Evolutionary conservation across 1,284 basidiomycete genomes (phyloP).

Genomic region (Sanghuangporus baumii): DNA sequence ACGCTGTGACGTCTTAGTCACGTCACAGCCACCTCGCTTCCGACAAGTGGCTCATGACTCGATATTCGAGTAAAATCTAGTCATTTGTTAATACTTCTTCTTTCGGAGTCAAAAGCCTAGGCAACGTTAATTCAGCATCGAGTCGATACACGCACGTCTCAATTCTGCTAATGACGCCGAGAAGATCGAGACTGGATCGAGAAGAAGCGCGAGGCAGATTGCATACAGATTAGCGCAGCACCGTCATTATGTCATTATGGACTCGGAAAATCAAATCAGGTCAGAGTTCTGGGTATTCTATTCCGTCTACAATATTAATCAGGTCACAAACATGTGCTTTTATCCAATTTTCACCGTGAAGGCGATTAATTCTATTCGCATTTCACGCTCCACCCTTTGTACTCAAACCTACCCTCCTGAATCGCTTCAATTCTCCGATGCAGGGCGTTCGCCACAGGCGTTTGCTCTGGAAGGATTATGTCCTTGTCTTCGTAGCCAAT

Average conservation of each 20-base stretch:
- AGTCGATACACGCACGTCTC: neutral
- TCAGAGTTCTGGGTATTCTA: neutral
- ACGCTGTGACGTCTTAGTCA: neutral
- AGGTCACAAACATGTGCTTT: neutral
- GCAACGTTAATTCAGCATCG: too few species aligned
- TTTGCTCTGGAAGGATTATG: slow-evolving; percentile 39
- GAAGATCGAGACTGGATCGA: neutral
- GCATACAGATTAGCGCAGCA: neutral
- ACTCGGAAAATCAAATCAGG: neutral
- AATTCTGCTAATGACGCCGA: neutral
- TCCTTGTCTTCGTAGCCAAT: slow-evolving; percentile 51
- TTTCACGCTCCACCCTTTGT: slow-evolving; percentile 48
- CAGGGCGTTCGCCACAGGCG: slow-evolving; percentile 51
- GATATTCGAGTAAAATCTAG: neutral
- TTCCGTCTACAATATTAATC: neutral
- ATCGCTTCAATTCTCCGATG: slow-evolving; percentile 53
- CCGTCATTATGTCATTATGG: neutral
- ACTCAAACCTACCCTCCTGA: slow-evolving; percentile 55
- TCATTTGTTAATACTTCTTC: neutral
- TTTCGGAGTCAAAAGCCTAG: neutral
- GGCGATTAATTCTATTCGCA: slow-evolving; percentile 27
- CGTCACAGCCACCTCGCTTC: slow-evolving; percentile 7
- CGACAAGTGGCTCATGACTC: neutral
- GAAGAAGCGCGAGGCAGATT: neutral
- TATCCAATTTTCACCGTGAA: neutral